Base-by-base conservation (phyloP, 768 basidiomycete genomes). In the Paxillus involutus region DNA sequence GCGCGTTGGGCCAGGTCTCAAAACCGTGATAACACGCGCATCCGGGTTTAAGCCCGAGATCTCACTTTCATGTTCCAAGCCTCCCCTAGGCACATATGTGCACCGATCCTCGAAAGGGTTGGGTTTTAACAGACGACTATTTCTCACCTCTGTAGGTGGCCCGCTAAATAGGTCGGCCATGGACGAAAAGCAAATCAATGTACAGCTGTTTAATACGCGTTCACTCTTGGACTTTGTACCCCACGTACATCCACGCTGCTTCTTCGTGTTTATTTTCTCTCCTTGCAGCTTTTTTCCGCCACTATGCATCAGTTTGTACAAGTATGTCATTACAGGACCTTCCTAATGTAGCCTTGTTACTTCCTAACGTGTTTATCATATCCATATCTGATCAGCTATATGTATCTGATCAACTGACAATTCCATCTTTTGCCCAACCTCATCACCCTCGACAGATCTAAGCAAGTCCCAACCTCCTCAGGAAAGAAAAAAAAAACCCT, bases 1-100 rank as follows among this genome's bases (percentile, higher is more conserved):
- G 30, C 41, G 1, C 57, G 58, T 10, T 64, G 63, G 67, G 48
- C 53, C 14, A 37, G 49, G 42, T 57, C 53, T 13, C 53, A 41
- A 36, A 33, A 6, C 4, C 45, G 44, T 29, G 43, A 29, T 13
- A 29, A 48, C 39, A 16, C 37, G 17, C 48, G 16, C 9, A 40
- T 39, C 12, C 39, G 48, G 29, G 37, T 41, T 17, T 29, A 19
- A 49, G 5, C 14, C 10, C 26, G 44, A 7, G 35, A 35, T 13
- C 21, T 24, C 12, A 13, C 6, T 12, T 26, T 26, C 9, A 44
- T 44, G 26, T 24, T 13, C 9, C 2, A 42, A 42, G 30, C 9
- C 32, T n/a, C 24, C 12, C 7, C 7, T 11, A 29, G 44, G 44
- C 26, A n/a, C n/a, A n/a, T n/a, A 45, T 32, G 16, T 24, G 14